phyloP scores from a whole-genome alignment of 352 stramenopile species.

The Phytopythium delawarense region DNA sequence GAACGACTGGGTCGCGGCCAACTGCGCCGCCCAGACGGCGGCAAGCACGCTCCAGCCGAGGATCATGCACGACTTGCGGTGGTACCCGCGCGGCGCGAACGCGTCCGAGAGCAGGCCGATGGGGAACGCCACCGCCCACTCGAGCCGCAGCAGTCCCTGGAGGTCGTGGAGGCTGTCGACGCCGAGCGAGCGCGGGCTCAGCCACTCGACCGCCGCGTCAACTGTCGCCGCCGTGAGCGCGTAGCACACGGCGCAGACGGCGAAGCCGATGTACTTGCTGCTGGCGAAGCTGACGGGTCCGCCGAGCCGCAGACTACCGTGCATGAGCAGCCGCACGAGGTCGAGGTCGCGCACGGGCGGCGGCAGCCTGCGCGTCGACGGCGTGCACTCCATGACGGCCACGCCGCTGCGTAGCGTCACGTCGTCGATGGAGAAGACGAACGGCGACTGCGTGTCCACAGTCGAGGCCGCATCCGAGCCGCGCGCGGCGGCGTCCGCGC shows the following conservation, averaged over 20 bases:
- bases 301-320: conserved; percentile 1
- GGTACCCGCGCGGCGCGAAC: conserved; percentile 20
- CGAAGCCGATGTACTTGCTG: conserved; percentile 28
- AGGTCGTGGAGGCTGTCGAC: conserved; percentile 10
- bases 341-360: not conserved
- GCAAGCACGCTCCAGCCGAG: conserved; percentile 32
- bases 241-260: conserved; percentile 16
- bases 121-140: conserved; percentile 28
- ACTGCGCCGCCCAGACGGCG: conserved; percentile 24
- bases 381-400: conserved; percentile 12
- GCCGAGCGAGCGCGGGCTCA: conserved; percentile 8
- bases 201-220: conserved; percentile 8
- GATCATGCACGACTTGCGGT: conserved; percentile 72
- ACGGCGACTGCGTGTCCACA: not conserved
- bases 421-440: conserved; percentile 12
- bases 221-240: conserved; percentile 18
- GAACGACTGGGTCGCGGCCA: conserved; percentile 23
- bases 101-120: conserved; percentile 30
- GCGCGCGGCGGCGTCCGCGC: not conserved
- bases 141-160: conserved; percentile 20
- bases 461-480: not conserved
- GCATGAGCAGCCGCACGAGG: conserved; percentile 1
- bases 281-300: conserved; percentile 18
- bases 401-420: conserved; percentile 38
- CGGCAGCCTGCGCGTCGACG: conserved; percentile 3